Conservation (phyloP, 2,329 filamentous ascomycete genomes). For the Trichoderma sp. region DNA sequence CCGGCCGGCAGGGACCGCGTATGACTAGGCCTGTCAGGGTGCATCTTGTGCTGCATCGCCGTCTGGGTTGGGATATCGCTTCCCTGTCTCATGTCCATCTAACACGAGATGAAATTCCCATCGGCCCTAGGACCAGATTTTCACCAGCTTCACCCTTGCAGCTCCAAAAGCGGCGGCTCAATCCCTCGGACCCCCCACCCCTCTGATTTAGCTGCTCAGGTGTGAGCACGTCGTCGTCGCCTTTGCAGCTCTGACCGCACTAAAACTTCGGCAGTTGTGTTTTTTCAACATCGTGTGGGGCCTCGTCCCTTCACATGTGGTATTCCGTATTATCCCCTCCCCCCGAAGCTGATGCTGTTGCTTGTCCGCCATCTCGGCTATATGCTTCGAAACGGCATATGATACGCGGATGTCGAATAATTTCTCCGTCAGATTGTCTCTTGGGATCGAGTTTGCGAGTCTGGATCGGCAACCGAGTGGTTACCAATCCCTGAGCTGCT, state of each 20-base stretch:
- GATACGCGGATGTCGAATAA: not conserved
- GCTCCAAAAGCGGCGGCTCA: not conserved
- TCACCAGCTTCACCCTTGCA: conserved; percentile 3
- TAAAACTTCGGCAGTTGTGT: conserved; percentile 27
- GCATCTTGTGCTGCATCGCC: not conserved
- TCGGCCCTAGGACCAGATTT: conserved; percentile 1
- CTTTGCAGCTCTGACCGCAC: conserved; percentile 22
- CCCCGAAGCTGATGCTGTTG: conserved; percentile 8
- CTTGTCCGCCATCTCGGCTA: conserved; percentile 15
- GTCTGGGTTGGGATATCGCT: not conserved
- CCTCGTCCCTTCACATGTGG: conserved; percentile 4
- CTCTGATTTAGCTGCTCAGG: not conserved
- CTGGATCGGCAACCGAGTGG: not conserved
- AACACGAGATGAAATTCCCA: not conserved
- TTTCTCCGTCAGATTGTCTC: not conserved
- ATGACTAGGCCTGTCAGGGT: not conserved
- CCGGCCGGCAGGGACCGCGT: conserved; percentile 16
- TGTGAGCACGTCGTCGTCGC: conserved; percentile 9
- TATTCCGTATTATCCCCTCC: conserved; percentile 2
- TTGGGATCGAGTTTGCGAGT: not conserved
- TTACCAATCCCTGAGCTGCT: conserved; percentile 3
- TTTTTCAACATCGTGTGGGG: conserved; percentile 20
- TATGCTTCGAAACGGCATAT: conserved; percentile 23
- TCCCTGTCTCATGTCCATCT: not conserved
- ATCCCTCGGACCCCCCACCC: conserved; percentile 12